Base-by-base conservation (phyloP, 371 early-diverging fungal species). In the Zopfochytrium polystomum region DNA sequence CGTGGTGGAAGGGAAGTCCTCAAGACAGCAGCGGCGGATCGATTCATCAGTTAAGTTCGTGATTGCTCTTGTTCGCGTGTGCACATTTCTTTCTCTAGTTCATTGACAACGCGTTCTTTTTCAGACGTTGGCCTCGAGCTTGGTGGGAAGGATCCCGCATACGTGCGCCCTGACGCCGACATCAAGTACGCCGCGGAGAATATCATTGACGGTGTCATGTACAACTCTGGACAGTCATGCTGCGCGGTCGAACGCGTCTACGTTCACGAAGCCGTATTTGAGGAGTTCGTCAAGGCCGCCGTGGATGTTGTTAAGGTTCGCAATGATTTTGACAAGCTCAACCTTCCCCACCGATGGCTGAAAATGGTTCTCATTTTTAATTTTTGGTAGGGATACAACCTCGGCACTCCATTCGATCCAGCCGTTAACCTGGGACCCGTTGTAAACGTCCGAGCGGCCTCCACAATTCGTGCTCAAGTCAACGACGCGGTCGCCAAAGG, bases 131-230 rank as follows among this genome's bases (percentile, higher is more conserved):
- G 87, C 1, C 79, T 92, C 67, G 93, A 92, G 56, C 77, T 92
- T 4, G 93, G 93, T 18, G 93, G 93, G 13, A 91, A 90, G 64
- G 90, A 90, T 67, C 89, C 93, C 9, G 90, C 90, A 6, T 90
- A 90, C 66, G 90, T 93, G 3, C 78, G 88, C 11, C 70, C 78
- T 5, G 93, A 93, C 70, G 82, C 83, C 9, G 82, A 93, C 65
- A 46, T 90, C 35, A 78, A 77, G 49, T 82, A 81, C 57, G 87
- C 90, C 0, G 78, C 73, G 11, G 88, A 87, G 64, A 85, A 86
- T 45, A 73, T 91, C 9, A 82, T 90, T 25, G 91, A 90, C 63
- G 93, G 91, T 5, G 87, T 87, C 6, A 85, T 89, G 69, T 91
- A 89, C 67, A 93, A 93, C 70, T 81, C 84, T 49, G 93, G 93